A percentile compares a stretch with the other conserved stretches of the same genome.
phyloP scores from a whole-genome alignment of 192 early-diverging fungal species.

The Entrophospora sp. region DNA sequence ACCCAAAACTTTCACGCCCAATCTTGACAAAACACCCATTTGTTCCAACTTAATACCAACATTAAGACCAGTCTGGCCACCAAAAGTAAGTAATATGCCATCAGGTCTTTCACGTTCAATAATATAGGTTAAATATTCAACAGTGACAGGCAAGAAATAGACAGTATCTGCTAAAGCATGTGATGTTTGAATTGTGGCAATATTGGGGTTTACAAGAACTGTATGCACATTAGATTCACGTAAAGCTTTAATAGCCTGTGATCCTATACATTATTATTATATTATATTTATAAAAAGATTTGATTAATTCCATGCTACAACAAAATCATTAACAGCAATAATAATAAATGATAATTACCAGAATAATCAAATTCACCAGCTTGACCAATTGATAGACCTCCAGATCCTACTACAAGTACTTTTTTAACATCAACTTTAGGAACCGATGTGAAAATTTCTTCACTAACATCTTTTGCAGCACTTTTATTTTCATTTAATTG shows the following conservation, averaged over 20 bases:
- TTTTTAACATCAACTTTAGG: slow-evolving; percentile 71
- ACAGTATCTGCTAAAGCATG: slow-evolving; percentile 95
- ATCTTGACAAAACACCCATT: slow-evolving; percentile 69
- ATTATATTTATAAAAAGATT: slow-evolving; percentile 19
- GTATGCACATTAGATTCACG: slow-evolving; percentile 97
- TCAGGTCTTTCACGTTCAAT: slow-evolving; percentile 93
- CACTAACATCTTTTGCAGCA: slow-evolving; percentile 33
- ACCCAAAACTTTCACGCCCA: slow-evolving; percentile 90
- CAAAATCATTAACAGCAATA: neutral
- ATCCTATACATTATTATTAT: slow-evolving; percentile 1
- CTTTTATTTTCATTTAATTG: neutral
- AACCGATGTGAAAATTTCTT: slow-evolving; percentile 37
- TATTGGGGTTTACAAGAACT: slow-evolving; percentile 98
- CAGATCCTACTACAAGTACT: slow-evolving; percentile 93
- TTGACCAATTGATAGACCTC: slow-evolving; percentile 96
- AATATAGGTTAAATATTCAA: slow-evolving; percentile 92
- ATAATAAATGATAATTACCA: slow-evolving; percentile 55
- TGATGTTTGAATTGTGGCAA: slow-evolving; percentile 98
- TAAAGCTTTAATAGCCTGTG: slow-evolving; percentile 93
- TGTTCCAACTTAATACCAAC: slow-evolving; percentile 90
- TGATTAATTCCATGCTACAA: neutral
- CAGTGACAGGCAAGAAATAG: slow-evolving; percentile 94
- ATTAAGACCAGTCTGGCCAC: slow-evolving; percentile 97
- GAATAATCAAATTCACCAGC: slow-evolving; percentile 99
- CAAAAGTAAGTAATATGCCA: slow-evolving; percentile 98